These are phyloP conservation scores for Xylaria polymorpha DNA, from an alignment of 2,329 filamentous ascomycete genomes.

Conservation along the genomic window DNA sequence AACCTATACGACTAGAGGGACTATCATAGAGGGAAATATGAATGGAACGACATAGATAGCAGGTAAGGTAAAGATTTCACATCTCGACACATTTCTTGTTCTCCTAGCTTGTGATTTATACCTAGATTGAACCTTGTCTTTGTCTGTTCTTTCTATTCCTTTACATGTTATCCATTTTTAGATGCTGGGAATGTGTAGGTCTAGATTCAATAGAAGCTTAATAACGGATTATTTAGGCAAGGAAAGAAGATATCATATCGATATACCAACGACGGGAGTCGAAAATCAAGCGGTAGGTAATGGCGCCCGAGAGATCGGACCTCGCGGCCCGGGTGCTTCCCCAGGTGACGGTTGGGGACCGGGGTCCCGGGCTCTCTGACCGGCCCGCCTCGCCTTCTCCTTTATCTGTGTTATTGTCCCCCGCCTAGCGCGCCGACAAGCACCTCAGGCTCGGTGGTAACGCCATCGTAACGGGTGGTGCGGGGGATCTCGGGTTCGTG, in stretches of 20 bases:
- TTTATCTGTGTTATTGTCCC: conserved; percentile 35
- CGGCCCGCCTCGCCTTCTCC: conserved; percentile 45
- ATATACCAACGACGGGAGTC: not conserved
- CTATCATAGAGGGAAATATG: not conserved
- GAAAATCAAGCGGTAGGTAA: conserved; percentile 25
- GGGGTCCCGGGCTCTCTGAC: conserved; percentile 42
- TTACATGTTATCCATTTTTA: not conserved
- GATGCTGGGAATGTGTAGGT: not conserved
- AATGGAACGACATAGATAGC: not conserved
- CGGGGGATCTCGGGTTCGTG: conserved; percentile 48
- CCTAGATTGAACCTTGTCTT: not conserved
- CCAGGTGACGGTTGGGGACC: conserved; percentile 44
- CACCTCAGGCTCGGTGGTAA: conserved; percentile 48
- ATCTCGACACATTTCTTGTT: not conserved
- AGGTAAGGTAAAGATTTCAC: not conserved
- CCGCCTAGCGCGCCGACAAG: conserved; percentile 42
- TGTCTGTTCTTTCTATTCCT: not conserved
- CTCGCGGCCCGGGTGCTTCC: conserved; percentile 45
- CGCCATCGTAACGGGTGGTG: conserved; percentile 50
- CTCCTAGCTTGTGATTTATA: not conserved
- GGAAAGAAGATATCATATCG: not conserved
- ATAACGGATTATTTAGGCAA: not conserved
- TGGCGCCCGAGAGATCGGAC: conserved; percentile 44
- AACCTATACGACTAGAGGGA: not conserved
- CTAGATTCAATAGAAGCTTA: not conserved